Conservation (phyloP, 2,329 filamentous ascomycete genomes). For the Sordariomycetes sp. region DNA sequence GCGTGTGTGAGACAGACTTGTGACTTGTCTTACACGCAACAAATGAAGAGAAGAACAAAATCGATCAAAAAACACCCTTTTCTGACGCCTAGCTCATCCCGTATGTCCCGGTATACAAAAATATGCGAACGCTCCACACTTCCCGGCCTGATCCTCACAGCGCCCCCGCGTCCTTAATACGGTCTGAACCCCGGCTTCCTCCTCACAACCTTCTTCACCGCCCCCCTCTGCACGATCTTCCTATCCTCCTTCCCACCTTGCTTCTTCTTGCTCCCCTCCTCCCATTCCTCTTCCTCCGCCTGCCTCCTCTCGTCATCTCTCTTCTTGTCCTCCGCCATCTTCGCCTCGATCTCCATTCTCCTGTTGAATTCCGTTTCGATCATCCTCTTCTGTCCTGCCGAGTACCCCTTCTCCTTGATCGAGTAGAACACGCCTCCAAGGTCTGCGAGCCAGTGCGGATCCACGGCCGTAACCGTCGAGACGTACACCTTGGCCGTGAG, state of each 20-base stretch:
- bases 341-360: constrained; percentile 83
- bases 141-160: not conserved
- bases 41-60: not conserved
- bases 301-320: constrained; percentile 45
- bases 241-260: constrained; percentile 25
- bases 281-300: constrained; percentile 34
- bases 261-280: constrained; percentile 24
- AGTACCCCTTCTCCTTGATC: constrained; percentile 95
- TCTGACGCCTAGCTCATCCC: no score
- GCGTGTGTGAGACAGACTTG: not conserved
- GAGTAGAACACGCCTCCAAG: constrained; percentile 95
- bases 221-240: constrained; percentile 51
- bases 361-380: constrained; percentile 87
- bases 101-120: not conserved
- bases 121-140: not conserved
- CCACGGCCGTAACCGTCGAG: constrained; percentile 90
- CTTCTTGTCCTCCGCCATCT: constrained; percentile 81
- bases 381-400: constrained; percentile 70
- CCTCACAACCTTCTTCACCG: constrained; percentile 38
- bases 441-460: constrained; percentile 95
- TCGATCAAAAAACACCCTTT: no score
- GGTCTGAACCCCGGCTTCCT: constrained; percentile 10
- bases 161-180: constrained; percentile 2
- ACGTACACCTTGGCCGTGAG: constrained; percentile 97
- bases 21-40: not conserved